These are phyloP conservation scores for Stipa capillata DNA, from an alignment of 176 grass and related monocot species.

Conservation along the genomic window DNA sequence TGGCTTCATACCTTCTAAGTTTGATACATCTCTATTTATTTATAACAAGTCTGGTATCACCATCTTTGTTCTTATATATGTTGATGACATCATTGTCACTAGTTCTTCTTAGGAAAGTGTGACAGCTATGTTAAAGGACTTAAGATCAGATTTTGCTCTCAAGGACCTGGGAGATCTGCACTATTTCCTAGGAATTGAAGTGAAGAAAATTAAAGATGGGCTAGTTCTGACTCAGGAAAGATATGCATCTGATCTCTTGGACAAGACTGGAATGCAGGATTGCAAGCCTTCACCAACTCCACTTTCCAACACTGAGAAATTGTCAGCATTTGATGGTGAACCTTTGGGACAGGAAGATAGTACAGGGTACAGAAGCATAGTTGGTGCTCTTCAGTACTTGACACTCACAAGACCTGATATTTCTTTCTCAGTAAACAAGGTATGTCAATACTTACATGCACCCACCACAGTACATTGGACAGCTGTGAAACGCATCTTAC, in stretches of 20 bases:
- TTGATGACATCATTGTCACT: neutral
- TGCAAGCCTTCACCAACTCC: neutral
- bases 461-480: neutral
- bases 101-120: neutral
- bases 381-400: neutral
- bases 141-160: neutral
- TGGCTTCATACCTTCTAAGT: neutral
- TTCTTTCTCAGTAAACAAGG: neutral
- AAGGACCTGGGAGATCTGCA: neutral
- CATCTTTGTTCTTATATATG: neutral
- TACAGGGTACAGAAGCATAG: neutral
- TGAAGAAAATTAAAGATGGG: neutral
- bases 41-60: neutral
- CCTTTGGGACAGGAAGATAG: neutral
- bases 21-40: neutral
- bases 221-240: neutral
- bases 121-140: neutral
- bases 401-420: neutral
- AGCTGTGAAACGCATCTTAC: neutral
- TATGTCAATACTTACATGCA: too few species aligned
- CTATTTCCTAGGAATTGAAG: neutral
- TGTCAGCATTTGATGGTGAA: neutral
- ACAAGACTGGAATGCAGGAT: neutral
- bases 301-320: neutral
- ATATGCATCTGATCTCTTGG: too few species aligned